A percentile compares a stretch with the other conserved stretches of the same genome.
Evolutionary conservation across 2,329 filamentous ascomycete species (phyloP).

Genomic region (Bipolaris victoriae): DNA sequence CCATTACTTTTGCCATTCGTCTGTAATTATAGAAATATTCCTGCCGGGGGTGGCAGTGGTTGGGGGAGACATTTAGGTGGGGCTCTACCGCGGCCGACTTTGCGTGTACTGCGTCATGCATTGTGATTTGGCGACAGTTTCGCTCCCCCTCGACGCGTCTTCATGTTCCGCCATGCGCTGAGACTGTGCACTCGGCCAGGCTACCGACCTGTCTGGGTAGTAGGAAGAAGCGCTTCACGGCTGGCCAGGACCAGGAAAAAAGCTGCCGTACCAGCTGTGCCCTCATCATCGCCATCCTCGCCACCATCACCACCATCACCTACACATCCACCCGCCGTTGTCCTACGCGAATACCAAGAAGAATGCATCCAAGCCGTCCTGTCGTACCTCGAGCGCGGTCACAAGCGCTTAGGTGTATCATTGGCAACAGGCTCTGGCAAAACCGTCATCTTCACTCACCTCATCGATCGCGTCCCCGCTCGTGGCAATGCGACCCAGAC

Average conservation of each 20-base stretch:
- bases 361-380: conserved; percentile 88
- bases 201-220: conserved; percentile 8
- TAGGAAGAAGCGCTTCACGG: conserved; percentile 28
- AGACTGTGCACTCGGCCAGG: conserved; percentile 25
- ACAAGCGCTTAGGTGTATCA: conserved; percentile 82
- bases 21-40: not conserved
- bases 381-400: conserved; percentile 69
- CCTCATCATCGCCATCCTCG: conserved; percentile 5
- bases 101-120: conserved; percentile 18
- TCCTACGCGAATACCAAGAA: conserved; percentile 83
- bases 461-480: conserved; percentile 77
- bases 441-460: conserved; percentile 94
- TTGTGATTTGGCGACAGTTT: conserved; percentile 33
- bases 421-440: conserved; percentile 89
- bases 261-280: conserved; percentile 26
- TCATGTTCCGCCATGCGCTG: conserved; percentile 48
- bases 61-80: conserved; percentile 10
- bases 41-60: not conserved
- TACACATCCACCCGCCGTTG: conserved; percentile 52
- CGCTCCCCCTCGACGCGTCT: conserved; percentile 24
- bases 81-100: conserved; percentile 11
- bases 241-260: not conserved
- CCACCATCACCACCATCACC: conserved; percentile 14
- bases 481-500: conserved; percentile 71
- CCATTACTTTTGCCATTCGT: not conserved